Base-by-base conservation (phyloP, 495 filamentous ascomycete species). In the Barbatosphaeria neglecta region DNA sequence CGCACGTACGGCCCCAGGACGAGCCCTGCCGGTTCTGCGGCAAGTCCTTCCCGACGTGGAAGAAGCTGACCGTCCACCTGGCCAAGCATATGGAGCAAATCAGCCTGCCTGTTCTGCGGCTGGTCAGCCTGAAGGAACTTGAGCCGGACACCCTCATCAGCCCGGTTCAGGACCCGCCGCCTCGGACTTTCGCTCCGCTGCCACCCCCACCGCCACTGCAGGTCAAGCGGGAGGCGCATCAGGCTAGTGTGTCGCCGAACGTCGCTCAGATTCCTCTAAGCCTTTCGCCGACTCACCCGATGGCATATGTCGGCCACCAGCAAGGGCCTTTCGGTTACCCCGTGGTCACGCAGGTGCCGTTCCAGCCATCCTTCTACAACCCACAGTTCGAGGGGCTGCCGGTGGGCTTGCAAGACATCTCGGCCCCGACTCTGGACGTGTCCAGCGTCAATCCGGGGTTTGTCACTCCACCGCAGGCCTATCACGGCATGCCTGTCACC, bases 61-160 rank as follows among this genome's bases (percentile, higher is more conserved):
- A 93, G 73, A 93, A 95, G 70, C 70, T 96, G 45, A 93, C 86
- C 2, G 87, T 89, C 23, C 90, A 95, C 68, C 69, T 95, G 50
- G 90, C 88, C n/a, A 89, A 89, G 54, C 90, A 97, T 66, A 93
- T 97, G 88, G 90, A 95, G 59, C 81, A 86, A 49, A 85, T 97
- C 59, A 87, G 85, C 53, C 75, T 97, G 57, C 90, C 90, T 0
- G 77, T 96, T 41, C 65, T 95, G 41, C 75, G 75, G 44, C 75
- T 97, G 6, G 83, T 90, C n/a, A 70, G 68, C 38, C 61, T 65
- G 37, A 74, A 69, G 48, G 68, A 74, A 22, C 70, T 82, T 20
- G 73, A 76, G 19, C 67, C 72, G 16, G 70, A 80, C 49, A 81
- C 75, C 22, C 72, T 79, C 52, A 80, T 82, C 62, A 81, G 78